phyloP scores from a whole-genome alignment of 2,329 filamentous ascomycete genomes.

The Apiospora malaysiana region DNA sequence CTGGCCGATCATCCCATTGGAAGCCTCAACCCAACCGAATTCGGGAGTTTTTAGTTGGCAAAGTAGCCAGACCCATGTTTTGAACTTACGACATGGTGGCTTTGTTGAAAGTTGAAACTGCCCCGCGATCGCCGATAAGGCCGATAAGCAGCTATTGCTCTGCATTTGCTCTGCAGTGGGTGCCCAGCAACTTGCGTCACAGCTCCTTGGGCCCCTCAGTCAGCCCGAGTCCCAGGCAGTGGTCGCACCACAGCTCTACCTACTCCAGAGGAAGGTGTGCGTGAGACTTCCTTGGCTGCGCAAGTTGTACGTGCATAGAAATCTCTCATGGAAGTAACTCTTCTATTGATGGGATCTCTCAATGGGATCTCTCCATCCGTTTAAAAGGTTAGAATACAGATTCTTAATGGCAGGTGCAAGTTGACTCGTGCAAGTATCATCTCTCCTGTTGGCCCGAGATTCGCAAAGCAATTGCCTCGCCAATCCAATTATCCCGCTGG shows the following conservation, averaged over 20 bases:
- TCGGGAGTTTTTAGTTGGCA: slow-evolving; percentile 9
- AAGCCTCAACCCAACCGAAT: slow-evolving; percentile 15
- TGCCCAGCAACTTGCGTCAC: slow-evolving; percentile 17
- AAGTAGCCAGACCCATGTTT: slow-evolving; percentile 8
- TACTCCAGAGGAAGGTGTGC: not conserved
- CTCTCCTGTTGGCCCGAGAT: slow-evolving; percentile 3
- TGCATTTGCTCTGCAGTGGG: not conserved
- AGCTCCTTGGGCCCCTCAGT: slow-evolving; percentile 12
- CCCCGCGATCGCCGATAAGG: slow-evolving; percentile 15
- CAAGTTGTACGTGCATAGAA: not conserved
- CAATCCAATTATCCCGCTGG: not conserved
- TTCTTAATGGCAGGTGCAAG: not conserved
- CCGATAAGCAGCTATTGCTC: slow-evolving; percentile 17
- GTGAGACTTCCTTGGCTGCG: not conserved
- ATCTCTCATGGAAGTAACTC: not conserved
- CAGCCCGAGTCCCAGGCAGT: slow-evolving; percentile 6
- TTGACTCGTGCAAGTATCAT: not conserved
- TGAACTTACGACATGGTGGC: slow-evolving; percentile 12
- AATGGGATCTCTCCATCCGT: not conserved
- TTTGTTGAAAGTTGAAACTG: slow-evolving; percentile 19
- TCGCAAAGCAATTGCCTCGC: slow-evolving; percentile 1
- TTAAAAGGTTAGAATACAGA: not conserved
- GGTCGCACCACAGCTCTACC: slow-evolving; percentile 1
- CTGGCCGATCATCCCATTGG: slow-evolving; percentile 13
- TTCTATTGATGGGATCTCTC: not conserved